Conservation (phyloP, 495 filamentous ascomycete species). For the Talaromyces trachyspermus region DNA sequence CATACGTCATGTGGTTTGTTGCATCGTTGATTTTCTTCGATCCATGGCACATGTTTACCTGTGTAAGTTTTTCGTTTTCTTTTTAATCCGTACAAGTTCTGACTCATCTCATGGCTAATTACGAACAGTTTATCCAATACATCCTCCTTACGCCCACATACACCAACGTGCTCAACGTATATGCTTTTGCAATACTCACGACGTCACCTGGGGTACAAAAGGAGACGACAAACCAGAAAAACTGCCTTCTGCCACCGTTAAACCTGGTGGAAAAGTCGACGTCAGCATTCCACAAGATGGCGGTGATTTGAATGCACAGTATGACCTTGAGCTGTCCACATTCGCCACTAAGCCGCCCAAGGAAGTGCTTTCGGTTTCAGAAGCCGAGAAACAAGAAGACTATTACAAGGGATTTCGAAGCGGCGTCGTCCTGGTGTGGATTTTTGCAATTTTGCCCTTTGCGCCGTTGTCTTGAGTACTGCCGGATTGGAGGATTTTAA, state of each 20-base stretch:
- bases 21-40: slow-evolving; percentile 94
- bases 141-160: slow-evolving; percentile 91
- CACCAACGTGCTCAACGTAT: slow-evolving; percentile 95
- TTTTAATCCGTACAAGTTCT: no score
- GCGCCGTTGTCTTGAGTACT: slow-evolving; percentile 76
- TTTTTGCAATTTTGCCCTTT: slow-evolving; percentile 92
- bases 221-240: slow-evolving; percentile 87
- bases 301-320: slow-evolving; percentile 83
- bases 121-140: slow-evolving; percentile 78
- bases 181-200: slow-evolving; percentile 98
- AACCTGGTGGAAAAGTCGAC: slow-evolving; percentile 87
- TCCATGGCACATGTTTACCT: slow-evolving; percentile 98
- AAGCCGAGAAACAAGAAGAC: slow-evolving; percentile 83
- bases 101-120: no score
- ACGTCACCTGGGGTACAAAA: slow-evolving; percentile 96
- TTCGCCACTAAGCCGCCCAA: slow-evolving; percentile 66
- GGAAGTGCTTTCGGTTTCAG: slow-evolving; percentile 51
- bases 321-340: slow-evolving; percentile 75
- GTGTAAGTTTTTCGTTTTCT: slow-evolving; percentile 32
- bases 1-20: slow-evolving; percentile 89
- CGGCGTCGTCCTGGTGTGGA: slow-evolving; percentile 88
- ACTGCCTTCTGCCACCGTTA: slow-evolving; percentile 70
- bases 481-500: slow-evolving; percentile 69
- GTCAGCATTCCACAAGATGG: slow-evolving; percentile 87
- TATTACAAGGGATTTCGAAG: slow-evolving; percentile 97